Evolutionary conservation across 2,329 filamentous ascomycete species (phyloP).

Genomic region (Eurotiales sp.): DNA sequence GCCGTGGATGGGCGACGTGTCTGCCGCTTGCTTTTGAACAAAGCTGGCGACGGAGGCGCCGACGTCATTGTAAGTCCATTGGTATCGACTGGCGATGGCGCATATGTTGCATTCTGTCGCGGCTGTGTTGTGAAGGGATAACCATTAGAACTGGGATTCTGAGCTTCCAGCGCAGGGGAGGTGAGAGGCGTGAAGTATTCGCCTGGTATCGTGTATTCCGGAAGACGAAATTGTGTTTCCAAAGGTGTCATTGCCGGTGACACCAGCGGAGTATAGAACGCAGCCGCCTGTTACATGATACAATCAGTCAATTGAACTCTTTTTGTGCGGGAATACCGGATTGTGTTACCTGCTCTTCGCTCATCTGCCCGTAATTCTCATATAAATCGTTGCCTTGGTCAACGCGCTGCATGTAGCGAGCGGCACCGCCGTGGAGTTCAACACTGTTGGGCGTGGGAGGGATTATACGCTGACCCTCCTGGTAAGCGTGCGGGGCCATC

Average conservation of each 20-base stretch:
- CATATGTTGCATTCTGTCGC: conserved; percentile 38
- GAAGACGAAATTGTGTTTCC: conserved; percentile 44
- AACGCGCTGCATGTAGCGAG: conserved; percentile 37
- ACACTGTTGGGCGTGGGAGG: conserved; percentile 49
- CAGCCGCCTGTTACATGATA: conserved; percentile 32
- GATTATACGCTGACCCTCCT: conserved; percentile 33
- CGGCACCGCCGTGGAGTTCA: conserved; percentile 44
- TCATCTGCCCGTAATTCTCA: conserved; percentile 41
- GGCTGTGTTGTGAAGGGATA: conserved; percentile 34
- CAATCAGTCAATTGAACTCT: conserved; percentile 15
- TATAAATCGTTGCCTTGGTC: conserved; percentile 40
- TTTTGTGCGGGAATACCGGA: neutral
- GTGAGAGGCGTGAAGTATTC: conserved; percentile 50
- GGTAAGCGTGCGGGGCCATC: conserved; percentile 25
- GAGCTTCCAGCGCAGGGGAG: conserved; percentile 49
- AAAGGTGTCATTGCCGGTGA: conserved; percentile 50
- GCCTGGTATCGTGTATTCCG: conserved; percentile 46
- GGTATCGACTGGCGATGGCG: conserved; percentile 36
- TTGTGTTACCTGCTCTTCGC: conserved; percentile 41
- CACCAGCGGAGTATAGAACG: conserved; percentile 48
- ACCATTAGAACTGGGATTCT: conserved; percentile 33
- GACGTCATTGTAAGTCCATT: conserved; percentile 30
- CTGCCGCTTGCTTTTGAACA: conserved; percentile 35
- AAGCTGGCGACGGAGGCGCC: conserved; percentile 30
- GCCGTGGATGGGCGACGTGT: conserved; percentile 35